Percentiles rank a stretch among this genome's conserved stretches.
Evolutionary conservation across 148 eudicot species (phyloP).

Genomic region (Spergularia marina): DNA sequence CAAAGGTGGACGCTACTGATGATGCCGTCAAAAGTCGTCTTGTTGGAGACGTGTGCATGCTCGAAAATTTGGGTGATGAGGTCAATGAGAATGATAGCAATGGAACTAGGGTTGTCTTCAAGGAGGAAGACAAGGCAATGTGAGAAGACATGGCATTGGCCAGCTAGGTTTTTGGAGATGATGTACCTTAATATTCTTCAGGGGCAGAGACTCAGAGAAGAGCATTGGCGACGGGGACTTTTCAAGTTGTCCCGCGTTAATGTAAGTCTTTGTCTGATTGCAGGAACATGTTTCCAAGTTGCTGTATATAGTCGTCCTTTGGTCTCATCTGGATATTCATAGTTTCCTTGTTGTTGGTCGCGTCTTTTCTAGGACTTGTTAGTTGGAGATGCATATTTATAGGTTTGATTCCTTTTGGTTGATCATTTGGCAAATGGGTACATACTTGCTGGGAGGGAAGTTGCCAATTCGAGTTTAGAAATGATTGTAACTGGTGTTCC

Average conservation of each 20-base stretch:
- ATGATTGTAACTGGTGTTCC: conserved; percentile 21
- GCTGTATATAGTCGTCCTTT: conserved; percentile 24
- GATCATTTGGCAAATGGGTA: conserved; percentile 19
- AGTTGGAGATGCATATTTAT: conserved; percentile 18
- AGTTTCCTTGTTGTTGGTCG: background rate
- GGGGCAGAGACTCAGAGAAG: conserved; percentile 28
- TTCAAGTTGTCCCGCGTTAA: conserved; percentile 35
- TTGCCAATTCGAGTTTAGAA: conserved; percentile 17
- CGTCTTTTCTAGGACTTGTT: background rate
- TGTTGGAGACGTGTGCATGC: conserved; percentile 24
- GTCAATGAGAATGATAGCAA: conserved; percentile 10
- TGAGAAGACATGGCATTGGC: conserved; percentile 8
- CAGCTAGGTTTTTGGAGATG: conserved; percentile 22
- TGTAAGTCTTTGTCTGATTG: conserved; percentile 43
- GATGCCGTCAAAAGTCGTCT: conserved; percentile 13
- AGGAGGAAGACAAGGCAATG: conserved; percentile 21
- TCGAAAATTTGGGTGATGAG: conserved; percentile 12
- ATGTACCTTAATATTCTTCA: background rate
- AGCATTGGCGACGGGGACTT: conserved; percentile 45
- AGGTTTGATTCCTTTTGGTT: conserved; percentile 11
- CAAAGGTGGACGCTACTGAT: background rate
- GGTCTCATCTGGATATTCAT: conserved; percentile 14
- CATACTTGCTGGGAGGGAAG: conserved; percentile 17
- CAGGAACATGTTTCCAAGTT: conserved; percentile 24
- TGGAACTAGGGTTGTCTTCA: conserved; percentile 7